These are phyloP conservation scores for Sarcocystis neurona DNA, from an alignment of 169 alveolate genomes.

Conservation along the genomic window DNA sequence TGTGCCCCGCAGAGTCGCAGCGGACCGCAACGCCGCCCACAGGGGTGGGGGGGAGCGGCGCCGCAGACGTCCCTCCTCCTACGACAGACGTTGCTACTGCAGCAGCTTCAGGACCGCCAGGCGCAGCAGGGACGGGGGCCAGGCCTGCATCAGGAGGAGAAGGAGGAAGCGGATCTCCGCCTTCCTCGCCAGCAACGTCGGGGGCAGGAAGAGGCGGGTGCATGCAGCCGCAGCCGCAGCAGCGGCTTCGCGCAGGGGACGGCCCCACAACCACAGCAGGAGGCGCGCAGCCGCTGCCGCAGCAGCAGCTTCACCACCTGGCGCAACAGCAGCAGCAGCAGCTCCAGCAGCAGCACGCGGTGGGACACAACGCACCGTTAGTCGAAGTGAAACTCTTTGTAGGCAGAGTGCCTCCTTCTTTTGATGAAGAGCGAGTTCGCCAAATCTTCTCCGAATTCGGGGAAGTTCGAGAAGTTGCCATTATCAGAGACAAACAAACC, in stretches of 20 bases:
- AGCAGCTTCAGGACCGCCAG: neutral
- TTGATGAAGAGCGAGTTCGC: constrained; percentile 81
- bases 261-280: neutral
- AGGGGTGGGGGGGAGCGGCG: constrained; percentile 7
- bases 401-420: constrained; percentile 85
- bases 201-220: neutral
- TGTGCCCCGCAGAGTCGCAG: no score
- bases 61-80: neutral
- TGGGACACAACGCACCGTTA: constrained; percentile 87
- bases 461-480: constrained; percentile 80
- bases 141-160: neutral
- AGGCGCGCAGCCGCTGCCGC: neutral
- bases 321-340: constrained; percentile 45
- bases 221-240: neutral
- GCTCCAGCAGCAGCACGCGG: constrained; percentile 46
- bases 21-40: constrained; percentile 8
- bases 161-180: neutral
- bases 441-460: constrained; percentile 86
- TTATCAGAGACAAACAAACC: constrained; percentile 84
- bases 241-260: neutral
- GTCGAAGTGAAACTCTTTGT: constrained; percentile 87
- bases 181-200: neutral
- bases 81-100: neutral
- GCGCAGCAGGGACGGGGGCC: neutral
- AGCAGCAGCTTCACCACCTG: constrained; percentile 40